phyloP scores from a whole-genome alignment of 2,329 filamentous ascomycete genomes.

The Trichoderma atroviride region DNA sequence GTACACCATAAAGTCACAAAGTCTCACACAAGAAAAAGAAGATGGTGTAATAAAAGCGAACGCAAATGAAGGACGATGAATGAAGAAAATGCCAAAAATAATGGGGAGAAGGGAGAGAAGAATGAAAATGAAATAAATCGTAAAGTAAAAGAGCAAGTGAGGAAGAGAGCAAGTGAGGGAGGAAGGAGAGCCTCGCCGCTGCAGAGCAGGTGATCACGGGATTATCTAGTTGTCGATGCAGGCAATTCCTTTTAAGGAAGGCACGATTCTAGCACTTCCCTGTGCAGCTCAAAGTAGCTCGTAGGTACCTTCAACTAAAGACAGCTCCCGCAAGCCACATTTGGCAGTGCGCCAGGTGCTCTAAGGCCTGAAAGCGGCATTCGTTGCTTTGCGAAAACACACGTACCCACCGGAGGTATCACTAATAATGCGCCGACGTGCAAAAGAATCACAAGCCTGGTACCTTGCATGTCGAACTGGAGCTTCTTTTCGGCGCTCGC shows the following conservation, averaged over 20 bases:
- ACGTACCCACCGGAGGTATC: background rate
- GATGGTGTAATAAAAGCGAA: no score
- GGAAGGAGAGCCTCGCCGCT: background rate
- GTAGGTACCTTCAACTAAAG: background rate
- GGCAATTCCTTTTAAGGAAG: background rate
- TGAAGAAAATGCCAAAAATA: no score
- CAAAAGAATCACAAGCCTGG: background rate
- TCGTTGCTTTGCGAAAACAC: background rate
- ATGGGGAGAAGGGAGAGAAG: no score
- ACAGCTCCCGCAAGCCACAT: background rate
- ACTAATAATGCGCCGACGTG: background rate
- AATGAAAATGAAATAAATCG: background rate
- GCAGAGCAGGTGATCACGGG: background rate
- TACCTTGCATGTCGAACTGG: background rate
- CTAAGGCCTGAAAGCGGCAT: background rate
- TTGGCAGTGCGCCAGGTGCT: no score
- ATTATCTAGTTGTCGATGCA: background rate
- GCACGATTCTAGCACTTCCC: background rate
- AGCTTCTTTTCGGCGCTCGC: background rate
- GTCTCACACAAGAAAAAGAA: no score
- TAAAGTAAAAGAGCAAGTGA: background rate
- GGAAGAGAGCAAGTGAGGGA: background rate
- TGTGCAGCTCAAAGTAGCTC: background rate
- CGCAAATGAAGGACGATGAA: no score
- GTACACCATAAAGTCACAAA: background rate